These are phyloP conservation scores for Daldinia grandis DNA, from an alignment of 495 filamentous ascomycete species.

Conservation along the genomic window DNA sequence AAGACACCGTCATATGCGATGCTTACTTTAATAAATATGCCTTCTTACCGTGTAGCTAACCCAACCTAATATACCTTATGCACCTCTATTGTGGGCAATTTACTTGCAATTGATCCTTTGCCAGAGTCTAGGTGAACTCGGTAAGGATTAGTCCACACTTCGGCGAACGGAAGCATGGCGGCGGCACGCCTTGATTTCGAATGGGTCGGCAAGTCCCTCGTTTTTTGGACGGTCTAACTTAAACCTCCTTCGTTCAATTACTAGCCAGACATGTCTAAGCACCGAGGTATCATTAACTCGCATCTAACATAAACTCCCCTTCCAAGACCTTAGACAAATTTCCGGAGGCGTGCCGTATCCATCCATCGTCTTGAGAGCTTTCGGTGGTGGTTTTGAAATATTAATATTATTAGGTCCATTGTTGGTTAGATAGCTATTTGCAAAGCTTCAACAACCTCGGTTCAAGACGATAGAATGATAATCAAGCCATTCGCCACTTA, in stretches of 20 bases:
- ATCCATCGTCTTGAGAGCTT: neutral
- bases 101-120: neutral
- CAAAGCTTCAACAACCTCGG: slow-evolving; percentile 25
- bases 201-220: slow-evolving; percentile 20
- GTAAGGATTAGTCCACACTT: slow-evolving; percentile 3
- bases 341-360: neutral
- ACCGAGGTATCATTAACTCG: neutral
- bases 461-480: slow-evolving; percentile 13
- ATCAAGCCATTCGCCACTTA: slow-evolving; percentile 12
- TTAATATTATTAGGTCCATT: slow-evolving; percentile 17
- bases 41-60: neutral
- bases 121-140: neutral
- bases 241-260: neutral
- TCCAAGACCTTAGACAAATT: neutral
- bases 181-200: slow-evolving; percentile 2
- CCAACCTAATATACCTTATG: no score
- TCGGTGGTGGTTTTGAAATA: neutral
- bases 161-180: slow-evolving; percentile 20
- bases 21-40: neutral
- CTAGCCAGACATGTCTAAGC: neutral
- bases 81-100: neutral
- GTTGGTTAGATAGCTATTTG: no score
- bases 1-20: slow-evolving; percentile 34
- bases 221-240: slow-evolving; percentile 5
- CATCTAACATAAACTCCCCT: neutral